Evolutionary conservation across 768 basidiomycete species (phyloP), one percentile per base, ranked within the genome.

Genomic region (Suillus subaureus): DNA sequence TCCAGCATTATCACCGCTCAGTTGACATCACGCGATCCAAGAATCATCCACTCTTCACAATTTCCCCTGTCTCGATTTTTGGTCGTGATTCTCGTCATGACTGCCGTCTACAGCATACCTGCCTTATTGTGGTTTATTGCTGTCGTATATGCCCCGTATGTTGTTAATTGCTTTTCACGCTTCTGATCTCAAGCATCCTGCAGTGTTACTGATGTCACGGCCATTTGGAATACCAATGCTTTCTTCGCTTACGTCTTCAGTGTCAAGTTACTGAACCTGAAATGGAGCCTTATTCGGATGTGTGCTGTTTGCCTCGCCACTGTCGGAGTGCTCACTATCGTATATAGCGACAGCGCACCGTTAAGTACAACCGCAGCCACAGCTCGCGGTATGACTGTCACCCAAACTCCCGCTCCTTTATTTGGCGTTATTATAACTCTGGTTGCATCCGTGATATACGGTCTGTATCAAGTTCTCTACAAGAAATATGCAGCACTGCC

Each of bases 161-260:
- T 82, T 9, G 31, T 23, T 47, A 49, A 52, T 47, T 37, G 26
- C 49, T 52, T 26, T 6, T 61, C 47, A 15, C 26, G 31, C 45
- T 66, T 33, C 15, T 55, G 33, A 45, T 65, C 42, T 68, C 66
- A 64, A 70, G 31, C 47, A 33, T 65, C 58, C 61, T 64, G 33
- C 67, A 94, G 94, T 28, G 82, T 94, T 33, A 90, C 89, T 69
- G 93, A 96, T 77, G 87, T 96, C 33, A 96, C 94, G 80, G 87
- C 88, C 23, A 86, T 95, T 33, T 94, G 92, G 88, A 96, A 97
- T 73, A 89, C 91, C 9, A 93, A 92, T 71, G 90, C 93, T 1
- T 96, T 98, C 80, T 96, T 94, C 76, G 92, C 93, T 6, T 99
- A 98, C 73, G 74, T 94, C 33, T 86, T 98, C 74, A 86, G 89